A percentile compares a stretch with the other conserved stretches of the same genome.
Evolutionary conservation across 2,329 filamentous ascomycete genomes (phyloP).

Genomic region (Trichoderma oligosporum): DNA sequence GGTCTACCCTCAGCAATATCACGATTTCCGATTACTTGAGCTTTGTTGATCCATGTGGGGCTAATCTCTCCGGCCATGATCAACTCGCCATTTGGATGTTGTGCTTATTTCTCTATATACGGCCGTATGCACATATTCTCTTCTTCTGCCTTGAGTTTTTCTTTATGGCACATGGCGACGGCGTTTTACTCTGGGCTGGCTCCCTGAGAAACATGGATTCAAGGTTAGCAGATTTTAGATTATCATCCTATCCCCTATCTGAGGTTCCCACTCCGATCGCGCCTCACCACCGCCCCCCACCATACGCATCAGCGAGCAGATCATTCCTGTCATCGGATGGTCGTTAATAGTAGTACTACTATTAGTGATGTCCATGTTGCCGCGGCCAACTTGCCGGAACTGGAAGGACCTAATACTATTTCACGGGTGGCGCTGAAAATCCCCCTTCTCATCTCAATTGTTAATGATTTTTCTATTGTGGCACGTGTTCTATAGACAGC

Average conservation of each 20-base stretch:
- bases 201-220: constrained; percentile 5
- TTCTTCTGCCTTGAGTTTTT: neutral
- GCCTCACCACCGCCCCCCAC: constrained; percentile 4
- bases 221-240: neutral
- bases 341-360: neutral
- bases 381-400: constrained; percentile 2
- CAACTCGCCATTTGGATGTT: neutral
- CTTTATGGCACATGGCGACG: constrained; percentile 15
- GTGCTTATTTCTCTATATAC: neutral
- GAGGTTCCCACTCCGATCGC: constrained; percentile 10
- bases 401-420: constrained; percentile 8
- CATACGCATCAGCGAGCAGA: constrained; percentile 17
- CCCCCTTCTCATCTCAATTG: constrained; percentile 1
- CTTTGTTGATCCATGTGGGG: constrained; percentile 5
- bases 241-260: neutral
- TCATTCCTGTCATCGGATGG: constrained; percentile 11
- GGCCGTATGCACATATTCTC: neutral
- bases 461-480: neutral
- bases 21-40: neutral
- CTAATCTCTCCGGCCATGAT: neutral
- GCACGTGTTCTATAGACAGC: constrained; percentile 16
- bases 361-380: neutral
- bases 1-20: neutral
- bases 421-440: neutral
- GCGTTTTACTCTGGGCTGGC: constrained; percentile 7